Evolutionary conservation across 225 moss, liverwort and hornwort species (phyloP).

Genomic region (Rhytidiadelphus loreus): DNA sequence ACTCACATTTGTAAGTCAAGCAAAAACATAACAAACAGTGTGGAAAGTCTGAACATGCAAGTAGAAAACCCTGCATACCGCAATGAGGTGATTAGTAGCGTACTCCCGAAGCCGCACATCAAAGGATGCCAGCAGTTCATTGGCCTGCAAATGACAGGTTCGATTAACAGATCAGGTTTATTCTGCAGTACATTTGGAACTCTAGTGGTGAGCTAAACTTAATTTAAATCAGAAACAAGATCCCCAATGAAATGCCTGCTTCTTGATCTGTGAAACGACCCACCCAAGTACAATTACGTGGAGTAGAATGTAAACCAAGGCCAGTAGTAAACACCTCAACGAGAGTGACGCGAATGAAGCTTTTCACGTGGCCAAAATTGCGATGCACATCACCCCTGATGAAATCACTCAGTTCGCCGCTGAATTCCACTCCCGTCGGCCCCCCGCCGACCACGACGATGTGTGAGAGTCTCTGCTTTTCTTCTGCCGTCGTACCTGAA

Average conservation of each 20-base stretch:
- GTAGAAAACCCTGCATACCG: slow-evolving; percentile 19
- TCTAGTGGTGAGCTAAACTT: not conserved
- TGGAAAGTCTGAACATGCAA: not conserved
- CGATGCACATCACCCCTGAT: slow-evolving; percentile 53
- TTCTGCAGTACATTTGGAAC: not conserved
- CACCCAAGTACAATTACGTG: not conserved
- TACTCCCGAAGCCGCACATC: slow-evolving; percentile 69
- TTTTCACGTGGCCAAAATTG: slow-evolving; percentile 60
- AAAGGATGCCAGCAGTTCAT: slow-evolving; percentile 68
- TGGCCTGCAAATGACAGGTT: slow-evolving; percentile 33
- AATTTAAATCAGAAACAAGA: not conserved
- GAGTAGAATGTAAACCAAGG: not conserved
- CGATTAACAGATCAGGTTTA: not conserved
- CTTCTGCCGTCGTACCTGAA: slow-evolving; percentile 41
- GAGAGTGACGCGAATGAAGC: slow-evolving; percentile 56
- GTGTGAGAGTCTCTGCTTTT: slow-evolving; percentile 54
- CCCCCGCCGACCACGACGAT: slow-evolving; percentile 82
- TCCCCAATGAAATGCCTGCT: not conserved
- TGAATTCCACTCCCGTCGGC: slow-evolving; percentile 83
- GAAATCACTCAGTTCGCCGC: slow-evolving; percentile 84
- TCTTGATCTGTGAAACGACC: not conserved
- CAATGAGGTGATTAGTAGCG: slow-evolving; percentile 57
- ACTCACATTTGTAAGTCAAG: not conserved
- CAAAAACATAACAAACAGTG: not conserved
- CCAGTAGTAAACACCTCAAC: slow-evolving; percentile 29